A percentile compares a stretch with the other conserved stretches of the same genome.
phyloP scores from a whole-genome alignment of 2,329 filamentous ascomycete species.

The Epichloe sylvatica region DNA sequence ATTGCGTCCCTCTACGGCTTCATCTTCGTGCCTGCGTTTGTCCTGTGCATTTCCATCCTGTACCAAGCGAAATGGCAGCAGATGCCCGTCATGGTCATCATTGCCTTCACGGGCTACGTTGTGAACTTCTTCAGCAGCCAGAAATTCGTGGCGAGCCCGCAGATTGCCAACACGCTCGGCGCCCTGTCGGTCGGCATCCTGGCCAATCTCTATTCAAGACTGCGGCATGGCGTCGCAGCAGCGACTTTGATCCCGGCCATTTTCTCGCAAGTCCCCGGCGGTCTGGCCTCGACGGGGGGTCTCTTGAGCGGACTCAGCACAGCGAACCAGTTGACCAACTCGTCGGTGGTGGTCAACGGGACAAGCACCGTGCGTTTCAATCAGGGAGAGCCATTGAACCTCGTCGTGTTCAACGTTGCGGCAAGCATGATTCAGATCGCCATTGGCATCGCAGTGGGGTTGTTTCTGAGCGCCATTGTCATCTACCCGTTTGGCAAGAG shows the following conservation, averaged over 20 bases:
- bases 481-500: constrained; percentile 37
- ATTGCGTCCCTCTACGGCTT: constrained; percentile 40
- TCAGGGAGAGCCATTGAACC: constrained; percentile 15
- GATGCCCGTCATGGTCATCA: constrained; percentile 61
- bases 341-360: constrained; percentile 20
- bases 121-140: constrained; percentile 60
- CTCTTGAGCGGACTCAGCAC: constrained; percentile 30
- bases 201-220: constrained; percentile 61
- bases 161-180: constrained; percentile 63
- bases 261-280: constrained; percentile 35
- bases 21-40: constrained; percentile 60
- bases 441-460: constrained; percentile 36
- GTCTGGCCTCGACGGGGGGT: constrained; percentile 32
- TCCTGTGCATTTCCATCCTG: constrained; percentile 58
- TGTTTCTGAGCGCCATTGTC: constrained; percentile 35
- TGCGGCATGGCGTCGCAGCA: constrained; percentile 37
- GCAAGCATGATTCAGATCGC: constrained; percentile 39
- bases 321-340: constrained; percentile 30
- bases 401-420: constrained; percentile 30
- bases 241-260: constrained; percentile 34
- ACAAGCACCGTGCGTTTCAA: constrained; percentile 16
- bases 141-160: constrained; percentile 53
- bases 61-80: constrained; percentile 76
- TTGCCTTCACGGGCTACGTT: constrained; percentile 59
- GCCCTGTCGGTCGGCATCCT: constrained; percentile 63